Percentiles rank a stretch among this genome's conserved stretches.
phyloP scores from a whole-genome alignment of 2,329 filamentous ascomycete genomes.

The Penicillium polonicum region DNA sequence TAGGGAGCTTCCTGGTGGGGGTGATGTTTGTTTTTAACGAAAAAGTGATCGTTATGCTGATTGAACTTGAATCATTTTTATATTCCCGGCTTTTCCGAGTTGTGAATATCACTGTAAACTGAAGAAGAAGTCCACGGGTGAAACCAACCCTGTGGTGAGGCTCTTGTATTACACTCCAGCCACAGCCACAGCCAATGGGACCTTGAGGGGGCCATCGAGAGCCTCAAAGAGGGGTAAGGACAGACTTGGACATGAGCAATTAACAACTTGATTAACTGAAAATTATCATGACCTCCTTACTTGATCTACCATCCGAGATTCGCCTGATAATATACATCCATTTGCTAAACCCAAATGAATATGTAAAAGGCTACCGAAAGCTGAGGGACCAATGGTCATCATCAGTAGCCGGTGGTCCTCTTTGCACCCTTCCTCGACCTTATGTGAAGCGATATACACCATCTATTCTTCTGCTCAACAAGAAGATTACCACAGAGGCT shows the following conservation, averaged over 20 bases:
- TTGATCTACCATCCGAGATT: not conserved
- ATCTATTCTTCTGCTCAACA: not conserved
- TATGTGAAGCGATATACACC: not conserved
- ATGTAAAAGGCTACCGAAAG: not conserved
- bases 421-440: not conserved
- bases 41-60: not conserved
- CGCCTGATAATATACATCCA: not conserved
- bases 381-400: not conserved
- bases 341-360: not conserved
- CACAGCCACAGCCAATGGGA: not conserved
- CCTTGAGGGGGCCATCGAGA: not conserved
- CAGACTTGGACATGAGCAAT: not conserved
- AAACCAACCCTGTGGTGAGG: not conserved
- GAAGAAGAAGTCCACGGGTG: not conserved
- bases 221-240: not conserved
- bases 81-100: not conserved
- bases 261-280: not conserved
- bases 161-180: not conserved
- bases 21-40: not conserved
- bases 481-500: not conserved
- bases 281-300: not conserved
- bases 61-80: not conserved
- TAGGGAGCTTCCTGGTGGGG: not conserved
- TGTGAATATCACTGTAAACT: not conserved
- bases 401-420: not conserved